These are phyloP conservation scores for Hanseniaspora lachancei DNA, from an alignment of 805 yeast genomes.

Conservation along the genomic window DNA sequence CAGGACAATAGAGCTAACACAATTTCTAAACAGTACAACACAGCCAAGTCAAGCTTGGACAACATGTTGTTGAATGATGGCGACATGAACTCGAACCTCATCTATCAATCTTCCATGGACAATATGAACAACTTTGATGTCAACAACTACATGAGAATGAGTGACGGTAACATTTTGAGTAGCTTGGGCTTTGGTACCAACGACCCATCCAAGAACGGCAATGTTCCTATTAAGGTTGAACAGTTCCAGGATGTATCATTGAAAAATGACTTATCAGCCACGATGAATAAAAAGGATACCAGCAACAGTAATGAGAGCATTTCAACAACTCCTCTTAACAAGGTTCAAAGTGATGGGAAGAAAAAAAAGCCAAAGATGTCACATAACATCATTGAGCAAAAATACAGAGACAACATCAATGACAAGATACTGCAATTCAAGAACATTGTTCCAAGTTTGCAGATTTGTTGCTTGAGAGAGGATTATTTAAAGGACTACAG, in stretches of 20 bases:
- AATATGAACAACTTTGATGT: neutral
- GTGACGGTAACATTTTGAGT: neutral
- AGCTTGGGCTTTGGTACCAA: neutral
- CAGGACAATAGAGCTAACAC: conserved; percentile 7
- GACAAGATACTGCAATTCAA: conserved; percentile 51
- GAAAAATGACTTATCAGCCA: neutral
- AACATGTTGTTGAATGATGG: neutral
- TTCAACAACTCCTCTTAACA: neutral
- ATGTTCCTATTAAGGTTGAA: neutral
- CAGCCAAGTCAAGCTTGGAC: neutral
- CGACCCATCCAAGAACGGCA: neutral
- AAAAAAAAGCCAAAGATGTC: conserved; percentile 42
- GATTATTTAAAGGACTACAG: conserved; percentile 6
- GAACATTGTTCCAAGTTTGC: conserved; percentile 53
- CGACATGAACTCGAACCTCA: neutral
- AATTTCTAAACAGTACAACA: conserved; percentile 3
- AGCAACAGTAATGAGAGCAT: neutral
- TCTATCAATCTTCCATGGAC: neutral
- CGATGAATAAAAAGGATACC: neutral
- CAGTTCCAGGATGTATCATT: neutral
- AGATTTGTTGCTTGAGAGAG: conserved; percentile 35
- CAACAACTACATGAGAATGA: neutral
- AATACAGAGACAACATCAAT: conserved; percentile 58
- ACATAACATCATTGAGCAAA: conserved; percentile 60
- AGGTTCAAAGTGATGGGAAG: neutral